phyloP scores from a whole-genome alignment of 441 rosid genomes.

The Metrosideros polymorpha region DNA sequence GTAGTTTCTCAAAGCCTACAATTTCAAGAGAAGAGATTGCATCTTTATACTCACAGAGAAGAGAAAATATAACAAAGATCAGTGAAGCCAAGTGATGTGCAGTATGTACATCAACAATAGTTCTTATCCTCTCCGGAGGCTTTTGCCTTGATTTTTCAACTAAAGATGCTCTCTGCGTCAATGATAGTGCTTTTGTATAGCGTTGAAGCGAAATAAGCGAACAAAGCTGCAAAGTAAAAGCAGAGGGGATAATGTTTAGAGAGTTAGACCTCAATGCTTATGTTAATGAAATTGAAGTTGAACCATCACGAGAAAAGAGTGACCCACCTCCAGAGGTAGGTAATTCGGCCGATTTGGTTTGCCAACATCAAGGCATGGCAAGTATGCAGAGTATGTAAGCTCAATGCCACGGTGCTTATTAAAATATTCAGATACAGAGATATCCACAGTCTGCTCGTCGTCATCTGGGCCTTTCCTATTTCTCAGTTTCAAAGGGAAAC shows the following conservation, averaged over 20 bases:
- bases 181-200: constrained; percentile 65
- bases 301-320: not conserved
- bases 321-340: constrained; percentile 72
- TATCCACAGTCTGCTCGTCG: constrained; percentile 33
- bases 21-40: constrained; percentile 2
- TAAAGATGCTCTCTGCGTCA: constrained; percentile 52
- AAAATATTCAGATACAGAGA: constrained; percentile 80
- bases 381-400: constrained; percentile 43
- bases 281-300: not conserved
- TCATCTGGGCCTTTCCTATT: constrained; percentile 19
- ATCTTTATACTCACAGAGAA: not conserved
- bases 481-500: constrained; percentile 66
- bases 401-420: constrained; percentile 36
- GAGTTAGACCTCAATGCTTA: not conserved
- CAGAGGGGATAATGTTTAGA: not conserved
- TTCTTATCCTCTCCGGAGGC: constrained; percentile 63
- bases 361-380: constrained; percentile 93
- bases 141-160: constrained; percentile 87
- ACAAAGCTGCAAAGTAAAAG: constrained; percentile 43
- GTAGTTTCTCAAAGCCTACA: constrained; percentile 55
- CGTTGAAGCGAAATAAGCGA: constrained; percentile 79
- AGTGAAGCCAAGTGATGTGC: not conserved
- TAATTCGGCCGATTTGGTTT: constrained; percentile 75
- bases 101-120: constrained; percentile 49
- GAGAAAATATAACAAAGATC: constrained; percentile 4